Base-by-base conservation (phyloP, 352 stramenopile species). In the Phytopythium cucurbitacearum region DNA sequence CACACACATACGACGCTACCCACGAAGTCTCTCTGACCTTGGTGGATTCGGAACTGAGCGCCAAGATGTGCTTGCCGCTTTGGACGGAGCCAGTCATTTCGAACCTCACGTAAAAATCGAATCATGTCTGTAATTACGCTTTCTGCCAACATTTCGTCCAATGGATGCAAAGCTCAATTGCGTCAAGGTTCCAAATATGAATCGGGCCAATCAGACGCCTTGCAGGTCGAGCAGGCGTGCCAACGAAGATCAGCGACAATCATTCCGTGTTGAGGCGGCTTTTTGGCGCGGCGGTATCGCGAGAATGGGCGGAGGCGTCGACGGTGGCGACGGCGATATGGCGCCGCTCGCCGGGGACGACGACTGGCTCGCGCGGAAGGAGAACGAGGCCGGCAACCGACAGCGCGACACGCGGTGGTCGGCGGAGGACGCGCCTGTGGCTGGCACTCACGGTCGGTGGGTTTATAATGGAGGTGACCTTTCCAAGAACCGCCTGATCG, bases 351-450 rank as follows among this genome's bases (percentile, higher is more conserved):
- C 35, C 37, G 59, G 28, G 16, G 38, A 42, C 12, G 48, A 37
- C 48, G 6, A 34, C 15, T 35, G 37, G 37, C 16, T 5, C 37
- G 48, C 48, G 52, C 51, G 36, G 39, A 71, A 67, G 46, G 63
- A 76, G 53, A 67, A 72, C 46, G 58, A 69, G 34, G 37, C 13
- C 4, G 55, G 33, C 10, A 68, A 58, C 38, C 34, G 40, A 3
- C 60, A 61, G 15, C 6, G 57, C 36, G 67, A 48, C 13, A 6
- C 52, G 28, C 21, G 41, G n/a, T 48, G 48, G n/a, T 59, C 52
- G 9, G 59, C 49, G 10, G 62, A 74, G 8, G 53, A 69, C 12
- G 16, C 35, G 1, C 58, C 65, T 9, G 55, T 74, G 1, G 56
- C 51, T 2, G 56, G 58, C 28, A n/a, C 34, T 9, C 48, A 65